Evolutionary conservation across 108 stramenopile species (phyloP).

Genomic region (Pseudonitzschia delicatissima): DNA sequence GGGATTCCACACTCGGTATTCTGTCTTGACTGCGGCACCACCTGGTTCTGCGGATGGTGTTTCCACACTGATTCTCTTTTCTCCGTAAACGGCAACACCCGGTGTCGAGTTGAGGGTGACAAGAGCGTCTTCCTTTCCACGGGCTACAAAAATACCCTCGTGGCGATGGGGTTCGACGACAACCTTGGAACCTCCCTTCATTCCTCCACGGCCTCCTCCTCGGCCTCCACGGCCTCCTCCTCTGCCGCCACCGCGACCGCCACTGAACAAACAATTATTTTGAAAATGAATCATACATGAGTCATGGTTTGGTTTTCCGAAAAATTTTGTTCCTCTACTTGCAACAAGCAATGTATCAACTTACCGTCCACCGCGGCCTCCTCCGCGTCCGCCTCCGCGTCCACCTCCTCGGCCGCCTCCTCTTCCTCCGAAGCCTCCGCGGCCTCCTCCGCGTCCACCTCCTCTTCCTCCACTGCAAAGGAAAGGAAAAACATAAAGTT

Average conservation of each 20-base stretch:
- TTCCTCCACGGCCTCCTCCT: conserved; percentile 66
- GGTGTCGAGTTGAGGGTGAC: conserved; percentile 98
- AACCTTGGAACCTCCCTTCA: conserved; percentile 95
- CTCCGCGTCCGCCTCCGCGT: conserved; percentile 33
- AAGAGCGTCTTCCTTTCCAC: conserved; percentile 98
- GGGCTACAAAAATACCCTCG: conserved; percentile 97
- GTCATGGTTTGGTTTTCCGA: background rate
- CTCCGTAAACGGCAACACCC: conserved; percentile 98
- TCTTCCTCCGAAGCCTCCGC: conserved; percentile 47
- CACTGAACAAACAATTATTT: conserved; percentile 20
- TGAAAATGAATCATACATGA: conserved; percentile 3
- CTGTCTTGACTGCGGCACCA: conserved; percentile 91
- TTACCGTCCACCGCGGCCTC: background rate
- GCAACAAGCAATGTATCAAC: background rate
- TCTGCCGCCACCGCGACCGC: conserved; percentile 49
- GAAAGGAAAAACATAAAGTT: background rate
- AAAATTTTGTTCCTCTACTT: background rate
- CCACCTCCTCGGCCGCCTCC: conserved; percentile 52
- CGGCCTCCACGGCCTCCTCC: conserved; percentile 65
- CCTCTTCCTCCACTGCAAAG: conserved; percentile 37
- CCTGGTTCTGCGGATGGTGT: conserved; percentile 69
- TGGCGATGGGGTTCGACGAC: conserved; percentile 96
- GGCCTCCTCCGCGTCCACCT: conserved; percentile 54
- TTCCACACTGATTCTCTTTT: conserved; percentile 96
- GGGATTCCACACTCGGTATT: conserved; percentile 99